Evolutionary conservation across 2,329 filamentous ascomycete species (phyloP).

Genomic region (Xylariaceae sp.): DNA sequence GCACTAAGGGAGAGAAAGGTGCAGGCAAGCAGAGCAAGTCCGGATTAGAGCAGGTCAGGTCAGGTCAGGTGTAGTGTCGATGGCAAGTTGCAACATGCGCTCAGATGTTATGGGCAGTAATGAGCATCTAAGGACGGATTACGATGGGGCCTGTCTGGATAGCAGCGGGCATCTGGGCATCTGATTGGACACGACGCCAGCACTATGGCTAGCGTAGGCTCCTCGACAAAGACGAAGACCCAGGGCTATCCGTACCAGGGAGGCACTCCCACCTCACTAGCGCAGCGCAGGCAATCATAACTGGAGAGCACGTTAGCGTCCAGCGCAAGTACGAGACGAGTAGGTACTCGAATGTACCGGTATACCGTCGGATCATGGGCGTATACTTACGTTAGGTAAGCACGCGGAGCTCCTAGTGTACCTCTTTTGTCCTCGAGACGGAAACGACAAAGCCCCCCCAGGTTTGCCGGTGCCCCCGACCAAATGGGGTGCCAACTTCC

Average conservation of each 20-base stretch:
- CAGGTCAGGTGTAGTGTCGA: too few species aligned
- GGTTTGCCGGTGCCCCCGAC: not conserved
- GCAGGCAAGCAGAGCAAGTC: not conserved
- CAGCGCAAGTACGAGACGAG: too few species aligned
- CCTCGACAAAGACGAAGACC: too few species aligned
- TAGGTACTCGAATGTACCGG: too few species aligned
- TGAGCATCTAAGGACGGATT: not conserved
- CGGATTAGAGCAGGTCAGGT: too few species aligned
- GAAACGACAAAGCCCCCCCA: not conserved
- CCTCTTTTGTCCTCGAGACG: too few species aligned
- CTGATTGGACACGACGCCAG: not conserved
- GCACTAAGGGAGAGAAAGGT: not conserved
- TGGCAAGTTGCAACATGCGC: too few species aligned
- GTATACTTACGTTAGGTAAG: not conserved
- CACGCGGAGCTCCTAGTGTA: not conserved
- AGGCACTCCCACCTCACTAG: not conserved
- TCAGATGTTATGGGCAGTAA: not conserved
- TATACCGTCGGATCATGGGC: too few species aligned
- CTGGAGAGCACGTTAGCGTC: too few species aligned
- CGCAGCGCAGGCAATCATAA: not conserved
- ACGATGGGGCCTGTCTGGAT: not conserved
- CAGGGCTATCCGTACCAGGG: too few species aligned
- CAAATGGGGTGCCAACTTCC: not conserved
- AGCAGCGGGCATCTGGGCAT: not conserved
- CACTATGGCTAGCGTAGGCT: not conserved